A percentile compares a stretch with the other conserved stretches of the same genome.
Conservation (phyloP, 2,329 filamentous ascomycete genomes). For the Claviceps spartinae region DNA sequence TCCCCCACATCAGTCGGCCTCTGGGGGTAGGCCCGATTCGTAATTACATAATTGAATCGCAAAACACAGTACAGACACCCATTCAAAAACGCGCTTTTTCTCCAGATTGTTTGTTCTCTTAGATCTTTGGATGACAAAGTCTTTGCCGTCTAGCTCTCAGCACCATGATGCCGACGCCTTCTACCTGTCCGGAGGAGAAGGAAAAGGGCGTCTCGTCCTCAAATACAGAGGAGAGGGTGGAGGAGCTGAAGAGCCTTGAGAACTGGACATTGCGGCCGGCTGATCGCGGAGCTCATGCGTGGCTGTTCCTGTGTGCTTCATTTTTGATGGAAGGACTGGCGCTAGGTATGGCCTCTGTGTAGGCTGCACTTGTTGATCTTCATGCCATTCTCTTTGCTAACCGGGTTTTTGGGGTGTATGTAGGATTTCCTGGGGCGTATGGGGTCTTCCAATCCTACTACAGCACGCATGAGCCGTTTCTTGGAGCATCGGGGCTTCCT, state of each 20-base stretch:
- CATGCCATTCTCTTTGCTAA: background rate
- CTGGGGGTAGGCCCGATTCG: too few relatives aligned
- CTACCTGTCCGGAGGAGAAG: background rate
- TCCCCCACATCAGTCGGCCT: too few relatives aligned
- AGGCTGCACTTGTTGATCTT: too few relatives aligned
- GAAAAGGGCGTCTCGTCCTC: constrained; percentile 2
- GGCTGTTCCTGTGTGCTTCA: constrained; percentile 15
- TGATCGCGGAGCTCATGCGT: constrained; percentile 24
- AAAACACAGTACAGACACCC: too few relatives aligned
- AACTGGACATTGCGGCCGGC: background rate
- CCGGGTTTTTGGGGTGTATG: background rate
- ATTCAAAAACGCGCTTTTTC: too few relatives aligned
- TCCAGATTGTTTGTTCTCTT: too few relatives aligned
- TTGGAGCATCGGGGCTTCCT: constrained; percentile 34
- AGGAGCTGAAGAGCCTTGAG: background rate
- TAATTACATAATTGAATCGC: too few relatives aligned
- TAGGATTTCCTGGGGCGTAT: constrained; percentile 50
- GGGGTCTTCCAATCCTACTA: constrained; percentile 57
- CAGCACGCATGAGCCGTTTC: constrained; percentile 39
- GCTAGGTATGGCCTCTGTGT: constrained; percentile 4
- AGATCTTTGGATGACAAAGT: too few relatives aligned
- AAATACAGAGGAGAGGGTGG: background rate
- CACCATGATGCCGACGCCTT: too few relatives aligned
- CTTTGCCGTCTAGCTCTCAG: too few relatives aligned
- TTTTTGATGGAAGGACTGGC: constrained; percentile 11